Evolutionary conservation across 2,329 filamentous ascomycete genomes (phyloP), one percentile per base, ranked within the genome.

Genomic region (Coccinonectria pachysandricola): DNA sequence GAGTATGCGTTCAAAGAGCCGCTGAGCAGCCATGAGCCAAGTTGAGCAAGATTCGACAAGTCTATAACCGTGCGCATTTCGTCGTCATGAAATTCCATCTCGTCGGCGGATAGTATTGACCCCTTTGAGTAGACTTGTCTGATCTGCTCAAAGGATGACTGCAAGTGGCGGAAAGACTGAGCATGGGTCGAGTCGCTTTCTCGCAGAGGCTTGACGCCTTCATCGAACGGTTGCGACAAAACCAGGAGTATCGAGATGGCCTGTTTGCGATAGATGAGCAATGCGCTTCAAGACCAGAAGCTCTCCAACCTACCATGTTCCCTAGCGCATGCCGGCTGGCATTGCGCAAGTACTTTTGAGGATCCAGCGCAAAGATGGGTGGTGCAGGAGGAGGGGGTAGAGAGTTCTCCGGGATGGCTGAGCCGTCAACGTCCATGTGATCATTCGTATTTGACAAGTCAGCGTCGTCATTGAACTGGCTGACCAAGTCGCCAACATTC

Each of bases 1-100:
- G 49, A 41, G 19, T 64, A 53, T 1, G 61, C 43, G 4, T 57
- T 49, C 6, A 56, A 50, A 20, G 50, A 48, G 3, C 48, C 51
- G 15, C 56, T 56, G 15, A 60, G 45, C 2, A 60, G 32, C 48
- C 59, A 61, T 1, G 47, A 42, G 12, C 57, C 57, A 18, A 67
- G 55, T 19, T 62, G 59, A 3, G 64, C 63, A 30, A 70, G 49
- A 31, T 70, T 69, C 7, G 60, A 55, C 36, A 69, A 52, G 20
- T 62, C 58, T 12, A 69, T 50, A 14, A 57, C 46, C 9, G 48
- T 50, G 13, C 45, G 44, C 12, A 46, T 45, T 21, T 59, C 52
- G 13, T 39, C 26, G 16, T 50, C 45, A 22, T 50, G 39, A 9
- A 54, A 35, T 17, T 52, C 46, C n/a, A 54, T 36, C n/a, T 57